Evolutionary conservation across 2,329 filamentous ascomycete species (phyloP), one percentile per base, ranked within the genome.

Genomic region (Fusarium multiceps): DNA sequence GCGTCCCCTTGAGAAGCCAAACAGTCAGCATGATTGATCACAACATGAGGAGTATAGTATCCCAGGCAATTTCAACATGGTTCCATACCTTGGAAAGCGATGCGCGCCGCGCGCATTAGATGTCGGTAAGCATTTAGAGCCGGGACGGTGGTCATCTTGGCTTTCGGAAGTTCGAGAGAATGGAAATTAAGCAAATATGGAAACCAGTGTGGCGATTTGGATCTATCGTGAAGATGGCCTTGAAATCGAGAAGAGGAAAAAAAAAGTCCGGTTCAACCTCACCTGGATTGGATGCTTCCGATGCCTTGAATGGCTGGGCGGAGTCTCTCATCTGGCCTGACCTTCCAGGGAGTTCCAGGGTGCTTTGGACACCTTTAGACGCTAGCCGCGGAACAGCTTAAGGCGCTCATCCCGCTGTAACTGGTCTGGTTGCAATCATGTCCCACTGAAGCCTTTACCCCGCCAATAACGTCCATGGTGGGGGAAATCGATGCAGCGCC

Each of bases 71-170:
- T 55, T 21, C 28, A 21, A 32, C 37, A 54, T 43, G 21, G 11
- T 43, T 37, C 59, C 76, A 34, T 83, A 95, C 94, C 93, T 83
- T 91, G 84, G 78, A 99, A 99, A 64, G 94, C 94, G 70, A 97
- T 85, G 69, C 90, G 86, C 34, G 93, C 89, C 23, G 94, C 92
- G 67, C 95, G 93, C 74, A 97, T 85, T 43, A 98, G 83, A 72
- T 91, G 86, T 76, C 94, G 86, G 82, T 98, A 98, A 40, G 93
- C 93, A 76, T 87, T 84, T 58, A 93, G 82, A 18, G 93, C 92
- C 84, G 94, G 89, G 43, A 61, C 53, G 55, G 63, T 70, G 20
- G 69, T 59, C 69, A 75, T 75, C 41, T 32, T 65, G 49, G 59
- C 5, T 18, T 21, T 50, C 41, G 7, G 20, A 14, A 20, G 54